Evolutionary conservation across 2,329 filamentous ascomycete species (phyloP).

Genomic region (Macroventuria anomochaeta): DNA sequence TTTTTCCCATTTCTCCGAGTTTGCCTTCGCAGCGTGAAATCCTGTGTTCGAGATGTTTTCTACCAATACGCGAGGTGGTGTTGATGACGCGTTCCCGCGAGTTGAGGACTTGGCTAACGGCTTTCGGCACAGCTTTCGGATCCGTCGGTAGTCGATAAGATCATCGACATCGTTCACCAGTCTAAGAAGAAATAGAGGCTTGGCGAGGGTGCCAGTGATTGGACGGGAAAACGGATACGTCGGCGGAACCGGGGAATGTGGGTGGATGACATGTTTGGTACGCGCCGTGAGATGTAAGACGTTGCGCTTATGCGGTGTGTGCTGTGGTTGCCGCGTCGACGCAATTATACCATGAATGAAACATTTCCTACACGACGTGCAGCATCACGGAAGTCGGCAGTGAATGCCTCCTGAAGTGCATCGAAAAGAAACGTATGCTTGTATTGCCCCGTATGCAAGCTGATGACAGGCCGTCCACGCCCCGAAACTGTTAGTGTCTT

Average conservation of each 20-base stretch:
- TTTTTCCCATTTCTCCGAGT: conserved; percentile 26
- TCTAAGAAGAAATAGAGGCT: conserved; percentile 53
- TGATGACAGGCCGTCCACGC: background rate
- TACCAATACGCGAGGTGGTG: conserved; percentile 13
- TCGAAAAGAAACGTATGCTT: background rate
- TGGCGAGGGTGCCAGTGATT: conserved; percentile 8
- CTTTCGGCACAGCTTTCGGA: conserved; percentile 73
- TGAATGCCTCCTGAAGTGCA: too few relatives aligned
- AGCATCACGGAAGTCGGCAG: too few relatives aligned
- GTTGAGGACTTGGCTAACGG: conserved; percentile 34
- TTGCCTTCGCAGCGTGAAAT: conserved; percentile 3
- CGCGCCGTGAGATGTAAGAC: conserved; percentile 9
- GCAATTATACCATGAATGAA: conserved; percentile 9
- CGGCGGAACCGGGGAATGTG: background rate
- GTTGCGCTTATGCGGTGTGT: background rate
- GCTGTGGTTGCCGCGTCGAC: conserved; percentile 7
- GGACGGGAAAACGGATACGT: background rate
- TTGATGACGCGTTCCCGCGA: conserved; percentile 37
- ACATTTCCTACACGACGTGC: too few relatives aligned
- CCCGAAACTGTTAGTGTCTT: conserved; percentile 18
- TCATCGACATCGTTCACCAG: conserved; percentile 81
- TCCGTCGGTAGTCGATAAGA: conserved; percentile 85
- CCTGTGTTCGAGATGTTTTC: conserved; percentile 5
- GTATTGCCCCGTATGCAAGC: conserved; percentile 10
- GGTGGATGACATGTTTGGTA: background rate